Evolutionary conservation across 306 rosid genomes (phyloP).

Genomic region (Lagenaria siceraria): DNA sequence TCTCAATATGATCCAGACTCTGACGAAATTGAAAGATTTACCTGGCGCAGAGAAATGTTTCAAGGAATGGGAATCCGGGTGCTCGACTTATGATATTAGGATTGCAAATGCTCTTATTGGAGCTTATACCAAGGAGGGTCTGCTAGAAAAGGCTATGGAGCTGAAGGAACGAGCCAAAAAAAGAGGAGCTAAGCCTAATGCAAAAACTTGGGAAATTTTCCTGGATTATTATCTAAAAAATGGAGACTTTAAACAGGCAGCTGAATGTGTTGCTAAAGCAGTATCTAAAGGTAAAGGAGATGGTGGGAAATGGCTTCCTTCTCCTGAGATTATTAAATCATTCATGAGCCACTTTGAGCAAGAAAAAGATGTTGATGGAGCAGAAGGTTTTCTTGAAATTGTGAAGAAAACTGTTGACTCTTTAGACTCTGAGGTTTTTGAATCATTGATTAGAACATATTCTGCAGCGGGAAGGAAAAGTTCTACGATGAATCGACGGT

Average conservation of each 20-base stretch:
- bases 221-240: conserved; percentile 42
- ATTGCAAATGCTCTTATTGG: conserved; percentile 61
- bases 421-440: conserved; percentile 44
- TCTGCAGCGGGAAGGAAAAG: conserved; percentile 62
- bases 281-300: conserved; percentile 51
- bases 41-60: conserved; percentile 85
- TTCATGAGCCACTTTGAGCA: conserved; percentile 60
- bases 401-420: conserved; percentile 49
- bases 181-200: conserved; percentile 70
- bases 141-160: conserved; percentile 60
- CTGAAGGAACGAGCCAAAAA: conserved; percentile 49
- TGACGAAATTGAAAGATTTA: conserved; percentile 64
- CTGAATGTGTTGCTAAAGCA: conserved; percentile 53
- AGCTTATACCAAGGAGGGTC: conserved; percentile 43
- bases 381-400: conserved; percentile 58
- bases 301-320: conserved; percentile 60
- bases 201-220: conserved; percentile 74
- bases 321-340: conserved; percentile 23
- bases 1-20: conserved; percentile 66
- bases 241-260: conserved; percentile 45
- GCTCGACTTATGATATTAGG: conserved; percentile 66
- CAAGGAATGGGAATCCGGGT: conserved; percentile 60
- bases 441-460: conserved; percentile 68
- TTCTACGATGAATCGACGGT: conserved; percentile 33
- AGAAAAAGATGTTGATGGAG: conserved; percentile 74